Evolutionary conservation across 2,329 filamentous ascomycete species (phyloP), one percentile per base, ranked within the genome.

Genomic region (Bimuria novae-zelandiae): DNA sequence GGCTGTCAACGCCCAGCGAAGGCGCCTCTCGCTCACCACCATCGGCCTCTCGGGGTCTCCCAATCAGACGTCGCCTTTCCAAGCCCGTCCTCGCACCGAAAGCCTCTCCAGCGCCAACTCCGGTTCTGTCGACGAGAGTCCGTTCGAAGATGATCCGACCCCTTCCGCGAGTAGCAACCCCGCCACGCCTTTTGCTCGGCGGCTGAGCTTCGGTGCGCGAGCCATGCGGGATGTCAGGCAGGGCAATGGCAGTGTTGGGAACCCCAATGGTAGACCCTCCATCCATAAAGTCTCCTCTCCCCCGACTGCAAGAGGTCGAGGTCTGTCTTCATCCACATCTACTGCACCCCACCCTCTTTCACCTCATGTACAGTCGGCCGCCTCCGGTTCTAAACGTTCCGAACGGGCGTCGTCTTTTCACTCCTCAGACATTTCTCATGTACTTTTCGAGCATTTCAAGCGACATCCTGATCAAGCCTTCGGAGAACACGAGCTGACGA

Each of bases 151-250:
- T 54, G 76, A 79, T 49, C 75, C 79, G 33, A 73, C 78, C n/a
- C 71, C 75, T 46, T 74, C 75, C 78, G 54, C 64, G 7, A 83
- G 80, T 67, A 84, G 82, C 62, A 81, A 82, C 14, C 87, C 90
- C 29, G 82, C 79, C 48, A 89, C 89, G 11, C 90, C 92, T 29
- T 93, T 92, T 70, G 84, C 84, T 54, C 88, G 92, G 63, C 89
- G 92, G 54, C 87, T 96, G 79, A 97, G 92, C 76, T 95, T 96
- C 68, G 92, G 93, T 56, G 88, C 89, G 56, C 85, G 91, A 72
- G 89, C 89, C 60, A 80, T 92, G 74, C 83, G 86, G 64, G 87
- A 86, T 75, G 84, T 89, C 64, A 87, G 86, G 63, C 78, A 78
- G 57, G 80, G 80, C 66, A 72, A 67, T 64, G 70, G 71, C 61